These are phyloP conservation scores for Carallia pectinifolia DNA, from an alignment of 345 rosid genomes.

Conservation along the genomic window DNA sequence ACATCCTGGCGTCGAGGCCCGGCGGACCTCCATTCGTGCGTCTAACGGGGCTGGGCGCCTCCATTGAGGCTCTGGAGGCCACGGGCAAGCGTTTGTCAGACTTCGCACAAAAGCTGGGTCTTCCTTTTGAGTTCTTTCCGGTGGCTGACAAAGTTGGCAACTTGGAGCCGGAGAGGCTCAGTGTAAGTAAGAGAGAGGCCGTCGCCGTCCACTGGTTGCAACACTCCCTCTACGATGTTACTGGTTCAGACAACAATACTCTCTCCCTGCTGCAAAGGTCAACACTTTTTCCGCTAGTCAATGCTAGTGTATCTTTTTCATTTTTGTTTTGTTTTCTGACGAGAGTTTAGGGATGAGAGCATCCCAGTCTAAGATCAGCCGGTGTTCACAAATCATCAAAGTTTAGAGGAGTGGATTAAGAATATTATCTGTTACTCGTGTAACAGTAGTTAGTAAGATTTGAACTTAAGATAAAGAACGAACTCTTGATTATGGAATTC, in stretches of 20 bases:
- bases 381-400: too few species aligned
- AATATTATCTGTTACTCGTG: too few species aligned
- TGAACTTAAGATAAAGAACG: too few species aligned
- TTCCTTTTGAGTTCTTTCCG: conserved; percentile 78
- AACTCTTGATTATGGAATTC: too few species aligned
- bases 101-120: conserved; percentile 77
- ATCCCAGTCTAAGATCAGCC: too few species aligned
- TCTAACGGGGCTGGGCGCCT: conserved; percentile 85
- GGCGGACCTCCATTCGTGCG: conserved; percentile 92
- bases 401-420: too few species aligned
- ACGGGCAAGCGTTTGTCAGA: conserved; percentile 84
- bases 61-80: conserved; percentile 79
- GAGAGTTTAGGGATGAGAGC: too few species aligned
- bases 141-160: conserved; percentile 82
- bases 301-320: too few species aligned
- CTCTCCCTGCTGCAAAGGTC: conserved; percentile 80
- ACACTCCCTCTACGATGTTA: conserved; percentile 92
- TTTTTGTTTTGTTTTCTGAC: too few species aligned
- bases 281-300: not conserved
- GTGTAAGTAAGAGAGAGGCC: conserved; percentile 79
- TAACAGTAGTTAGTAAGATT: too few species aligned
- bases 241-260: conserved; percentile 80
- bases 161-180: conserved; percentile 66
- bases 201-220: conserved; percentile 96
- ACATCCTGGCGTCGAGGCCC: conserved; percentile 77